Conservation (phyloP, 331 rosid species). For the Malus hybrid region DNA sequence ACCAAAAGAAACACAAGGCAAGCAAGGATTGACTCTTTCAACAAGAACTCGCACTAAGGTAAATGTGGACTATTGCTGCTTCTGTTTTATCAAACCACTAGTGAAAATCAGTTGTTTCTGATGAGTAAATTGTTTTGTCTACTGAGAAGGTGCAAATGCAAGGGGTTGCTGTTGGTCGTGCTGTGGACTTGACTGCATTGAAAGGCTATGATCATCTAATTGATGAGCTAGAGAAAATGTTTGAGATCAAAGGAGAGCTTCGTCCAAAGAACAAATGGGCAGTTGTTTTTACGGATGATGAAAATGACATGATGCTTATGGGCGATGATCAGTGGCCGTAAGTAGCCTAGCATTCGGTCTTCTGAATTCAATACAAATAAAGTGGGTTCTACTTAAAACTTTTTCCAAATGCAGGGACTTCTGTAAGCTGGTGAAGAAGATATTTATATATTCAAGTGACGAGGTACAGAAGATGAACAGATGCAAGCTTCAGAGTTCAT, state of each 20-base stretch:
- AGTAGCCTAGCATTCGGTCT: slow-evolving; percentile 24
- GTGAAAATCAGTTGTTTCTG: neutral
- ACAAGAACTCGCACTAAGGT: slow-evolving; percentile 78
- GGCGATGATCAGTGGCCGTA: slow-evolving; percentile 87
- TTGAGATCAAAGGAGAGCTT: slow-evolving; percentile 76
- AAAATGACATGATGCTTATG: slow-evolving; percentile 72
- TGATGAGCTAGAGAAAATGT: slow-evolving; percentile 72
- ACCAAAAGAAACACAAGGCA: slow-evolving; percentile 39
- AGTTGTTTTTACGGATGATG: slow-evolving; percentile 68
- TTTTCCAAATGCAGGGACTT: slow-evolving; percentile 47
- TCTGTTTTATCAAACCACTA: neutral
- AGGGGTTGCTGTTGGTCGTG: slow-evolving; percentile 88
- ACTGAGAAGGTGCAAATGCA: slow-evolving; percentile 77
- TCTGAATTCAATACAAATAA: neutral
- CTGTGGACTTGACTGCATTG: slow-evolving; percentile 58
- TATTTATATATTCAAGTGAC: slow-evolving; percentile 53
- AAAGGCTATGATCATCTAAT: slow-evolving; percentile 61
- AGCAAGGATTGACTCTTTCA: slow-evolving; percentile 35
- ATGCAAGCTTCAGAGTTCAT: slow-evolving; percentile 38
- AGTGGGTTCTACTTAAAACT: neutral
- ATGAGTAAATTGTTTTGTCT: neutral
- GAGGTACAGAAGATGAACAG: slow-evolving; percentile 56
- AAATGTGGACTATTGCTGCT: neutral
- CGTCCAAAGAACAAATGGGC: slow-evolving; percentile 61
- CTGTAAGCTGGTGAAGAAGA: slow-evolving; percentile 67